Evolutionary conservation across 2,329 filamentous ascomycete genomes (phyloP).

Genomic region (Sclerotiophoma versabilis): DNA sequence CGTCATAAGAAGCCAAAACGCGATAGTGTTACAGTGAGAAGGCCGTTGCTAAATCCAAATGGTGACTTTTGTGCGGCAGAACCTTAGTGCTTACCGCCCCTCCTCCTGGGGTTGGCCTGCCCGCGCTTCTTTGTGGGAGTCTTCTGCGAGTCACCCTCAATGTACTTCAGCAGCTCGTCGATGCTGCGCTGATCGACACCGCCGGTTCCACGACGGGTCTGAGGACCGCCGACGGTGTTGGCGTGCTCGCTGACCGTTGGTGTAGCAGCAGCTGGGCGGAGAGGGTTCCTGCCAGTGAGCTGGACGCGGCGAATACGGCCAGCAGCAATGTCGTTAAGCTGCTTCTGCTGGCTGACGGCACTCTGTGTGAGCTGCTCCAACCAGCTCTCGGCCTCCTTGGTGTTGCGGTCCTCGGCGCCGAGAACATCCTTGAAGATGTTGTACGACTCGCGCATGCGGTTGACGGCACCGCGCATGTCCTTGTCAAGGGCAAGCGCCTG

Average conservation of each 20-base stretch:
- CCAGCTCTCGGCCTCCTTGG: constrained; percentile 97
- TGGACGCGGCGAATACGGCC: constrained; percentile 75
- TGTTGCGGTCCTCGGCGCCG: constrained; percentile 92
- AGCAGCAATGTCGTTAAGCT: constrained; percentile 82
- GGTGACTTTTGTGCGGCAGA: constrained; percentile 8
- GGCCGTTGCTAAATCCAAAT: constrained; percentile 13
- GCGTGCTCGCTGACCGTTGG: constrained; percentile 61
- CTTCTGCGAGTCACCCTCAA: constrained; percentile 71
- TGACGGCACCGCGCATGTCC: constrained; percentile 89
- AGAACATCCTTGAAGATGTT: constrained; percentile 91
- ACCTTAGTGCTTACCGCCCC: constrained; percentile 20
- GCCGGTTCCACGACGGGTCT: constrained; percentile 40
- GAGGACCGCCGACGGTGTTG: constrained; percentile 47
- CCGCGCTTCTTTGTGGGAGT: constrained; percentile 55
- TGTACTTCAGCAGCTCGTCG: constrained; percentile 92
- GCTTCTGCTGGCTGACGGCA: constrained; percentile 91
- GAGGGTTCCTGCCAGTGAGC: constrained; percentile 63
- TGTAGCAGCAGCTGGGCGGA: constrained; percentile 68
- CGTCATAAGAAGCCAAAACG: constrained; percentile 7
- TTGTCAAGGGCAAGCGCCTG: constrained; percentile 95
- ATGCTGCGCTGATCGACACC: constrained; percentile 81
- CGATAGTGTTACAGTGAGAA: constrained; percentile 15
- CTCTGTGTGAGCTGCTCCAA: constrained; percentile 95
- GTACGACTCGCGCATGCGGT: constrained; percentile 94
- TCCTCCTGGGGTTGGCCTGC: constrained; percentile 53